phyloP scores from a whole-genome alignment of 306 rosid species.

The Vicia faba region DNA sequence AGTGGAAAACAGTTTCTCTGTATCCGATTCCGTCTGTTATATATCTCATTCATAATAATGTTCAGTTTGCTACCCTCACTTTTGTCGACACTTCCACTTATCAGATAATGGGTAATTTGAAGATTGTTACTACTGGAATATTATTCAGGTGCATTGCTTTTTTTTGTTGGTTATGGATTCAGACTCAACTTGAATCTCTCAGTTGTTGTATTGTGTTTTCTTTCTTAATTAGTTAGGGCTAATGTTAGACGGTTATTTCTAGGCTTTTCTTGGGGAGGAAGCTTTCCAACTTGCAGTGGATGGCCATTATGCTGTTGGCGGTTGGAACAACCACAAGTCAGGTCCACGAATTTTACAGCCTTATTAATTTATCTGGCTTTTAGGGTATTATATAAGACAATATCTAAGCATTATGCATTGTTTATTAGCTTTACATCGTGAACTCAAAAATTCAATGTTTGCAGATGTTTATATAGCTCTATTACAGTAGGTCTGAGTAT shows the following conservation, averaged over 20 bases:
- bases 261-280: conserved; percentile 81
- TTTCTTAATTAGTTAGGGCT: conserved; percentile 36
- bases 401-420: neutral
- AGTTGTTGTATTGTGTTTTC: conserved; percentile 3
- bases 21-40: conserved; percentile 84
- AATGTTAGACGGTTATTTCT: conserved; percentile 12
- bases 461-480: neutral
- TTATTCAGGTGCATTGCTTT: conserved; percentile 71
- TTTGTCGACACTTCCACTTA: conserved; percentile 94
- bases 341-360: conserved; percentile 41
- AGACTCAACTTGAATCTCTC: neutral
- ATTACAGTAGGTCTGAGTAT: neutral
- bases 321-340: conserved; percentile 98
- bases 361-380: conserved; percentile 5
- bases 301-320: conserved; percentile 82
- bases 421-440: neutral
- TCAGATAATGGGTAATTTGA: conserved; percentile 97
- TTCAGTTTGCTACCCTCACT: conserved; percentile 87
- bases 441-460: conserved; percentile 4
- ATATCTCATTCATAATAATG: conserved; percentile 81
- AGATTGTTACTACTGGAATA: conserved; percentile 88
- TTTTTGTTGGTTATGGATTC: neutral
- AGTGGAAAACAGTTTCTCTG: conserved; percentile 70
- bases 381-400: neutral
- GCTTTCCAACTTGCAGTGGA: conserved; percentile 89